Percentiles rank a stretch among this genome's conserved stretches.
Conservation (phyloP, 2,329 filamentous ascomycete genomes). For the Colletotrichum incanum region DNA sequence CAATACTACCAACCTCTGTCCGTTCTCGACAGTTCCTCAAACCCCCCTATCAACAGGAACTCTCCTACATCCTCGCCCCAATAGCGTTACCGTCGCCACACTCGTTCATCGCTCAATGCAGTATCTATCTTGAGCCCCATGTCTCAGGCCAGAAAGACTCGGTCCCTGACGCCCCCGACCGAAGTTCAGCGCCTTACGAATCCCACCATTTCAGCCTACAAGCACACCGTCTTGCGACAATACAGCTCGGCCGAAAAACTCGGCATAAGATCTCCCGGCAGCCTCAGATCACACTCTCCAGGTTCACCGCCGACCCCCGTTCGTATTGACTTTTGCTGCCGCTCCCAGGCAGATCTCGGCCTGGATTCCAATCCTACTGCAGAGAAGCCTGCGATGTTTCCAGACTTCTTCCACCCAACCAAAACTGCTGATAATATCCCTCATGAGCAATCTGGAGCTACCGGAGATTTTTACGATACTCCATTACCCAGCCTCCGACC, state of each 20-base stretch:
- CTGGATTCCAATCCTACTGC: background rate
- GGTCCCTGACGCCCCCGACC: slow-evolving; percentile 35
- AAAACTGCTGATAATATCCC: slow-evolving; percentile 2
- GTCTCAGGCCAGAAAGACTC: slow-evolving; percentile 13
- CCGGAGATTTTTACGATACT: slow-evolving; percentile 52
- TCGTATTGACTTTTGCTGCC: slow-evolving; percentile 7
- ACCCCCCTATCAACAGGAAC: background rate
- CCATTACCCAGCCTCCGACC: slow-evolving; percentile 52
- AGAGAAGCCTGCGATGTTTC: slow-evolving; percentile 33
- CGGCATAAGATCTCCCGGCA: background rate
- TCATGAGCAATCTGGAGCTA: background rate
- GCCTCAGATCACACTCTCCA: background rate
- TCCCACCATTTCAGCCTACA: slow-evolving; percentile 24
- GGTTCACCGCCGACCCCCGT: background rate
- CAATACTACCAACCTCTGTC: background rate
- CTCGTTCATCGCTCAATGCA: background rate
- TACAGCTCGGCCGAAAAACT: slow-evolving; percentile 32
- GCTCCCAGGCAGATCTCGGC: slow-evolving; percentile 11
- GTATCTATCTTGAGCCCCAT: slow-evolving; percentile 15
- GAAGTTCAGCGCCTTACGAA: slow-evolving; percentile 34
- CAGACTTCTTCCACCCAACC: slow-evolving; percentile 36
- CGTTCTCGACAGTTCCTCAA: slow-evolving; percentile 3
- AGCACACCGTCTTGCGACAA: slow-evolving; percentile 17
- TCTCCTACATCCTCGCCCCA: background rate
- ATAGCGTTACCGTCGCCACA: slow-evolving; percentile 2